Evolutionary conservation across 176 grass and related monocot genomes (phyloP), one percentile per base, ranked within the genome.

Genomic region (Juncus inflexus): DNA sequence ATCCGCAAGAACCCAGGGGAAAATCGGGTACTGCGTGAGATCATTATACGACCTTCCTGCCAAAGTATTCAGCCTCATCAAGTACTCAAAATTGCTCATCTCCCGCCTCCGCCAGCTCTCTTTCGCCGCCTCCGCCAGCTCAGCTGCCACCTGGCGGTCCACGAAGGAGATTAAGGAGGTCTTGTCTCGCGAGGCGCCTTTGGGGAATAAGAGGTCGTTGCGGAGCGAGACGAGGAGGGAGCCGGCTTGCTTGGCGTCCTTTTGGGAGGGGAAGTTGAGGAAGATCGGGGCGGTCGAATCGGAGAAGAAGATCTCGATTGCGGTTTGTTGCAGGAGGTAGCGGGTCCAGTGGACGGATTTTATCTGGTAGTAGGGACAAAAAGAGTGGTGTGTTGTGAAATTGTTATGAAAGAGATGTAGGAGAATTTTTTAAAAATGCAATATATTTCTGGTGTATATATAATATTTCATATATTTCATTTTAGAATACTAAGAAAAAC

Each of bases 101-200:
- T 97, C 92, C 67, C 92, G 91, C 80, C 82, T 91, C 73, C 78
- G 91, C 92, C 92, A 97, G 70, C 79, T 91, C 81, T 97, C 92
- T 49, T 87, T 91, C 40, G 77, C 74, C 81, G 69, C 79, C 83
- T 97, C 87, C 64, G 92, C 87, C 84, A 97, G 87, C 72, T 97
- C 92, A 83, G 85, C 72, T 57, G 87, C 87, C 38, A 97, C 76
- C 58, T 79, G 83, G 62, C 87, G 74, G 69, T 97, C 92, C 66
- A 97, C 73, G 76, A 97, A 97, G 43, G 79, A 89, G 74, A 97
- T 85, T 40, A 91, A 63, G 78, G 77, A 83, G 53, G 40, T 91
- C 83, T 89, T 97, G 50, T 97, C 92, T 85, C 63, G 91, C 43
- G 77, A 74, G 73, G 65, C 81, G 72, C 87, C 92, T 79, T 86